Base-by-base conservation (phyloP, 2,329 filamentous ascomycete genomes). In the Pestalotiopsis sp. region DNA sequence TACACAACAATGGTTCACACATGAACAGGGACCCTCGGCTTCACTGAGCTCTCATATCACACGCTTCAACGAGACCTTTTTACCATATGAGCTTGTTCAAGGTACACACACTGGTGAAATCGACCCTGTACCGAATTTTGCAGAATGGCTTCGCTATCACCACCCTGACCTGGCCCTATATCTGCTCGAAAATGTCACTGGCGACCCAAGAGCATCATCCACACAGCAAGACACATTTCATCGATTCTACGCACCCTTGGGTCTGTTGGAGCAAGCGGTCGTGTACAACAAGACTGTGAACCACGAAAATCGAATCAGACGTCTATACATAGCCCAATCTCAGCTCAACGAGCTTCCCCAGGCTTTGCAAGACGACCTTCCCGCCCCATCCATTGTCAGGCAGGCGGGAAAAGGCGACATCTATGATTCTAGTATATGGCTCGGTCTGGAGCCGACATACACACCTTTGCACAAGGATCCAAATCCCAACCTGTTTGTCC, bases 391-490 rank as follows among this genome's bases (percentile, higher is more conserved):
- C 0, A 75, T 95, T 3, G 89, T 97, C 3, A 78, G 76, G 3
- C 77, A 82, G 6, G 86, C 88, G 1, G 93, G 93, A 0, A 92
- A 88, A 72, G 94, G 93, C 2, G 95, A 98, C 77, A 81, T 98
- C n/a, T 98, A 98, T 77, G 88, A 87, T 74, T 91, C 92, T 0
- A 97, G 93, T 73, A 83, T 98, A 58, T 99, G 95, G 95, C 86
- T 98, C 13, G 96, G 96, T 0, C 84, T 91, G 14, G 90, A 94
- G 52, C 94, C 94, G 0, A 98, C 95, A 0, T 94, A 94, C 74
- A 98, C 96, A 0, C 94, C 96, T 3, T 83, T 97, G 3, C 96
- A 99, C 79, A 89, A 92, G 67, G 96, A 99, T 75, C 96, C 96
- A 0, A 98, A 98, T 75, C 94, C 94, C 0, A 99, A 99, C 76